Conservation (phyloP, 192 early-diverging fungal species). For the Diversispora epigaea region DNA sequence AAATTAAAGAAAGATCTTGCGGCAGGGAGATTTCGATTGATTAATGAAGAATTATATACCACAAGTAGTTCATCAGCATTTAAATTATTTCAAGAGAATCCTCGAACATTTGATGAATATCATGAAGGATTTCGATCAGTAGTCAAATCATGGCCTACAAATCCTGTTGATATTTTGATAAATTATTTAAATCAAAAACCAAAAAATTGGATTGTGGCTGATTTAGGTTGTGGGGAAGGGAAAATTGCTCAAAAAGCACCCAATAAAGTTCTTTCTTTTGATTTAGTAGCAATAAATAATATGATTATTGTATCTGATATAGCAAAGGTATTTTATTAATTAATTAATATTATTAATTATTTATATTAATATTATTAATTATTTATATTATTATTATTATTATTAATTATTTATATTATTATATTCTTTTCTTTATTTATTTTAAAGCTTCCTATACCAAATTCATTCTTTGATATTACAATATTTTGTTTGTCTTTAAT, state of each 20-base stretch:
- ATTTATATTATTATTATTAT: not conserved
- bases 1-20: constrained; percentile 51
- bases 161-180: constrained; percentile 89
- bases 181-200: constrained; percentile 55
- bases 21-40: constrained; percentile 79
- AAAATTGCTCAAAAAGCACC: constrained; percentile 72
- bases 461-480: constrained; percentile 71
- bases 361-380: not conserved
- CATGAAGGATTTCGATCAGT: constrained; percentile 92
- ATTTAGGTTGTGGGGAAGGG: constrained; percentile 97
- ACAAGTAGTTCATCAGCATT: constrained; percentile 72
- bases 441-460: constrained; percentile 63
- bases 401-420: not conserved
- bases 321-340: constrained; percentile 53
- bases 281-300: constrained; percentile 78
- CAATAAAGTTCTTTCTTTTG: constrained; percentile 81
- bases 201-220: constrained; percentile 68
- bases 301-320: constrained; percentile 92
- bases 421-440: not conserved
- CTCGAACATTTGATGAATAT: constrained; percentile 92
- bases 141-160: constrained; percentile 88
- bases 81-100: constrained; percentile 75
- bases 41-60: constrained; percentile 97
- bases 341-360: not conserved
- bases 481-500: constrained; percentile 95